Evolutionary conservation across 1,139 yeast species (phyloP).

Genomic region (Zygoascus sp.): DNA sequence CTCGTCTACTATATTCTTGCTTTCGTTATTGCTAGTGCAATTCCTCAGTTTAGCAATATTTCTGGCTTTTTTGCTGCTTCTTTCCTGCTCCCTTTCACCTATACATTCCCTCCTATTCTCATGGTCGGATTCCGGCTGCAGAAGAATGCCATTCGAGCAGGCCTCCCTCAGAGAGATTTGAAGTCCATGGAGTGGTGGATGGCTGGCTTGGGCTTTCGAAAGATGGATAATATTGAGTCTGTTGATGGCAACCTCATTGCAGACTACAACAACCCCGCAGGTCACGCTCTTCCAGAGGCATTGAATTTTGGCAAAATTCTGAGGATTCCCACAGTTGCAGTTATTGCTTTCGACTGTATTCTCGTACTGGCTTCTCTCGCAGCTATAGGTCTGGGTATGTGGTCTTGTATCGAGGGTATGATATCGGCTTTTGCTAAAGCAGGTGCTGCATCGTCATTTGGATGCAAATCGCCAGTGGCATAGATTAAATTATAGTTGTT

Average conservation of each 20-base stretch:
- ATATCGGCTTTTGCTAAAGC: conserved; percentile 13
- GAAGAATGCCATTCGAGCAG: conserved; percentile 36
- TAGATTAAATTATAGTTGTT: not conserved
- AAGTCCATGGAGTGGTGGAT: conserved; percentile 1
- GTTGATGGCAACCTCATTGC: not conserved
- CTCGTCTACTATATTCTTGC: conserved; percentile 43
- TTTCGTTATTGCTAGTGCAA: conserved; percentile 47
- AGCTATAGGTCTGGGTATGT: conserved; percentile 39
- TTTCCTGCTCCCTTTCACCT: conserved; percentile 44
- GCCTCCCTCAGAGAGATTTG: conserved; percentile 12
- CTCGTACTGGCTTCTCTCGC: conserved; percentile 38
- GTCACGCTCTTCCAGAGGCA: not conserved
- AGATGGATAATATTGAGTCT: not conserved
- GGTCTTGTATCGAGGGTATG: conserved; percentile 27
- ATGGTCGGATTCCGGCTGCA: conserved; percentile 36
- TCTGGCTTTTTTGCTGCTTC: conserved; percentile 50
- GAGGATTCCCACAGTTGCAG: not conserved
- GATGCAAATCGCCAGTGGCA: conserved; percentile 8
- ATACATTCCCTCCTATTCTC: conserved; percentile 44
- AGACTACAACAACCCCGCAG: not conserved
- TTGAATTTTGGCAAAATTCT: not conserved
- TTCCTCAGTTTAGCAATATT: conserved; percentile 48
- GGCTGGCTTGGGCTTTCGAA: conserved; percentile 2
- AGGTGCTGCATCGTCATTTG: conserved; percentile 14
- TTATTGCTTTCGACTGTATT: conserved; percentile 21